These are phyloP conservation scores for Pneumocystis oryctolagi DNA, from an alignment of 1,139 yeast species.

Conservation along the genomic window DNA sequence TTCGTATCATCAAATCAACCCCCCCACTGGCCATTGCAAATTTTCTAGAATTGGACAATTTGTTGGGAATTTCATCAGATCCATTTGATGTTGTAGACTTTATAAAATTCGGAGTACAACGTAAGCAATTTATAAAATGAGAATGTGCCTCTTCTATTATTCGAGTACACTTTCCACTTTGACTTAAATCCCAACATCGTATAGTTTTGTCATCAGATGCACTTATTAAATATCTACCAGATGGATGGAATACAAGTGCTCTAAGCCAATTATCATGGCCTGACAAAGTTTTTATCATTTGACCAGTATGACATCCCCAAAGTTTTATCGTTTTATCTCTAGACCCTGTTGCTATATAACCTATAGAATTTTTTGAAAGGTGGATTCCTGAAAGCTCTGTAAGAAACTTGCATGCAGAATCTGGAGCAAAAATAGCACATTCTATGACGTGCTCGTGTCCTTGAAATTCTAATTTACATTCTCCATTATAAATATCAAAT, in stretches of 20 bases:
- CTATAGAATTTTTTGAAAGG: constrained; percentile 5
- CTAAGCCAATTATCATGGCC: constrained; percentile 90
- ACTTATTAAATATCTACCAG: constrained; percentile 53
- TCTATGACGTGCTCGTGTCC: constrained; percentile 72
- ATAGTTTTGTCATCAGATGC: constrained; percentile 70
- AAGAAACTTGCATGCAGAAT: constrained; percentile 33
- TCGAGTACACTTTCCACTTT: constrained; percentile 37
- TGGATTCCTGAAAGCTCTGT: constrained; percentile 28
- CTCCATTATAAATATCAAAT: constrained; percentile 48
- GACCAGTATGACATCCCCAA: constrained; percentile 64
- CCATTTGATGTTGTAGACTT: constrained; percentile 6
- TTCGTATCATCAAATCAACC: constrained; percentile 63
- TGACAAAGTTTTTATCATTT: constrained; percentile 36
- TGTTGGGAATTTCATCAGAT: constrained; percentile 8
- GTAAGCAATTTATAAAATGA: constrained; percentile 54
- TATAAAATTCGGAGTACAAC: constrained; percentile 38
- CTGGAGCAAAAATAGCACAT: constrained; percentile 53
- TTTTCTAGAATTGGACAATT: constrained; percentile 15
- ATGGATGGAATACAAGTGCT: constrained; percentile 55
- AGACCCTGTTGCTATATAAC: constrained; percentile 54
- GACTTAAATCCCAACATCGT: constrained; percentile 63
- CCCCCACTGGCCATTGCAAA: constrained; percentile 62
- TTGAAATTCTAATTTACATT: constrained; percentile 51
- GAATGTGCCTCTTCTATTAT: constrained; percentile 47
- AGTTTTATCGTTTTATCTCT: constrained; percentile 63